These are phyloP conservation scores for Vicia faba DNA, from an alignment of 306 rosid species.

Conservation along the genomic window DNA sequence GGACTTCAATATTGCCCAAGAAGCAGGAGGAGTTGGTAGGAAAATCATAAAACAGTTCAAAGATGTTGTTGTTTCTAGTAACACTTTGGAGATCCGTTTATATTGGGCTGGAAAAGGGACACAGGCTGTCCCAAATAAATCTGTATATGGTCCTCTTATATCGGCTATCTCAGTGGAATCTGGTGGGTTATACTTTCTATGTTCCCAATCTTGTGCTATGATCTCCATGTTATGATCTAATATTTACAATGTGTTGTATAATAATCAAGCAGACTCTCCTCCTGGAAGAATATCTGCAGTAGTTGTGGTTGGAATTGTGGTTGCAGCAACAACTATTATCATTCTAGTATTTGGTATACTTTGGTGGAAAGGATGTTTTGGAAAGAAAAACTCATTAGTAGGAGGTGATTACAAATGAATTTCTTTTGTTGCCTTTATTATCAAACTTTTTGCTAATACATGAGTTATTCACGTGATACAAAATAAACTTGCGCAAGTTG, in stretches of 20 bases:
- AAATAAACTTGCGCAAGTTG: background rate
- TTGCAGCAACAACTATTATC: slow-evolving; percentile 33
- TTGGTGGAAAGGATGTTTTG: slow-evolving; percentile 41
- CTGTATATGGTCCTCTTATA: slow-evolving; percentile 71
- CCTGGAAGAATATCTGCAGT: slow-evolving; percentile 28
- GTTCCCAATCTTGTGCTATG: background rate
- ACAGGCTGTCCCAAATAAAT: slow-evolving; percentile 44
- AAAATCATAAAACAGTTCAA: background rate
- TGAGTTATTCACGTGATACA: background rate
- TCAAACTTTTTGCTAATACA: background rate
- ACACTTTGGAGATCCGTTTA: slow-evolving; percentile 51
- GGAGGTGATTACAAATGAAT: slow-evolving; percentile 35
- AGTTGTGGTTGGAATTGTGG: slow-evolving; percentile 49
- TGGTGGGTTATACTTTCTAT: background rate
- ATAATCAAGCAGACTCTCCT: slow-evolving; percentile 21
- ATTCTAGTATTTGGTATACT: slow-evolving; percentile 34
- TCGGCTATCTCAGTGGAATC: slow-evolving; percentile 52
- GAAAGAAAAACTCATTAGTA: slow-evolving; percentile 23
- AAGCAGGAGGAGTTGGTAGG: slow-evolving; percentile 45
- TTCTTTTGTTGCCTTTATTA: background rate
- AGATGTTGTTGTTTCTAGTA: slow-evolving; percentile 28
- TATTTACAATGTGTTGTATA: background rate
- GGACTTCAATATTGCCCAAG: slow-evolving; percentile 60
- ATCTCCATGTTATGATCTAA: background rate
- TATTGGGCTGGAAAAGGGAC: slow-evolving; percentile 78